These are phyloP conservation scores for Backusella australiensis DNA, from an alignment of 192 early-diverging fungal species.

Conservation along the genomic window DNA sequence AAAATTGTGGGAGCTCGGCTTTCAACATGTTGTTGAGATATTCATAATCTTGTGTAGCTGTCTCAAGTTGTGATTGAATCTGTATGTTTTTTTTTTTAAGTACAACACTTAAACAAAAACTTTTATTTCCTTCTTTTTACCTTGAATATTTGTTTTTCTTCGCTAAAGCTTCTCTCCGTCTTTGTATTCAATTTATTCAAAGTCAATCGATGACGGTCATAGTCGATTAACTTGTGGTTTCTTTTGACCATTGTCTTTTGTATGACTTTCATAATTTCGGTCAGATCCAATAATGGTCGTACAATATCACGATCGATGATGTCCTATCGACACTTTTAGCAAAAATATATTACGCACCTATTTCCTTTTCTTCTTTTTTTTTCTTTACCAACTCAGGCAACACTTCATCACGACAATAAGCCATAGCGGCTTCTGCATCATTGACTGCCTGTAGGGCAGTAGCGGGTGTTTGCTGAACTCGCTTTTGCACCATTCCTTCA, in stretches of 20 bases:
- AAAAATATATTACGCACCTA: neutral
- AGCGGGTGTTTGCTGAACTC: conserved; percentile 42
- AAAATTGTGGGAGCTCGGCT: conserved; percentile 73
- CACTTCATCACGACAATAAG: conserved; percentile 49
- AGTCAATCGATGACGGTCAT: conserved; percentile 75
- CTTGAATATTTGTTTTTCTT: conserved; percentile 69
- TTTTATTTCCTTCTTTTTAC: conserved; percentile 22
- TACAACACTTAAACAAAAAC: neutral
- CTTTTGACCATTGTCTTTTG: conserved; percentile 86
- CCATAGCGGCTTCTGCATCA: conserved; percentile 52
- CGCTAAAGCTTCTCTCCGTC: conserved; percentile 56
- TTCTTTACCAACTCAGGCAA: conserved; percentile 60
- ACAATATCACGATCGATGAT: conserved; percentile 80
- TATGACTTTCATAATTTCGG: conserved; percentile 71
- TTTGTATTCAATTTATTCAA: conserved; percentile 78
- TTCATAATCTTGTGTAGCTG: conserved; percentile 83
- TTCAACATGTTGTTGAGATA: conserved; percentile 81
- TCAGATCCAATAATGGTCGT: conserved; percentile 70
- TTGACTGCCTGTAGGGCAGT: conserved; percentile 43
- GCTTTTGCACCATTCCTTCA: conserved; percentile 46
- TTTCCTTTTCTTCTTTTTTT: neutral
- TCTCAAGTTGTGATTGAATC: conserved; percentile 71
- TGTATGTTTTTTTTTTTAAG: conserved; percentile 10
- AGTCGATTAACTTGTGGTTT: conserved; percentile 90
- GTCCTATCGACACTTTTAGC: conserved; percentile 33